A percentile compares a stretch with the other conserved stretches of the same genome.
Evolutionary conservation across 106 monocot genomes (phyloP).

Genomic region (Narthecium ossifragum): DNA sequence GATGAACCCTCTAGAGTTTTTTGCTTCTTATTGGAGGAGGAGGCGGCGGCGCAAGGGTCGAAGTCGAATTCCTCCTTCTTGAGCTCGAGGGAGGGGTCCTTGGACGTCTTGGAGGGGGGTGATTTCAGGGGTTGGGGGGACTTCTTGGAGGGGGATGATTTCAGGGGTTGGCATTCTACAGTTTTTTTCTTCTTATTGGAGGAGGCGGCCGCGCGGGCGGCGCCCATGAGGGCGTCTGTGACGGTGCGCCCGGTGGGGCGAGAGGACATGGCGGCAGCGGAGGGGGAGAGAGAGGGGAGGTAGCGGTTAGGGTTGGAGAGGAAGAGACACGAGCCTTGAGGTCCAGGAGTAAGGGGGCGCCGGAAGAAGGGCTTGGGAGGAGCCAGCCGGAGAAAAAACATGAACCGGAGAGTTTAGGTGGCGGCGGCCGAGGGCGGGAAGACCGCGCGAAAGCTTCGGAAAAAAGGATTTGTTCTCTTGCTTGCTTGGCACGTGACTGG

Average conservation of each 20-base stretch:
- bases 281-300: conserved; percentile 5
- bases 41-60: not conserved
- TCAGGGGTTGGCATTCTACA: too few relatives aligned
- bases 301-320: not conserved
- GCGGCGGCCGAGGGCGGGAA: not conserved
- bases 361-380: not conserved
- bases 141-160: not conserved
- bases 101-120: not conserved
- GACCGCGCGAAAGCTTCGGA: too few relatives aligned
- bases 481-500: too few relatives aligned
- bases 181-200: too few relatives aligned
- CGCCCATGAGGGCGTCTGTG: conserved; percentile 77
- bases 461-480: too few relatives aligned
- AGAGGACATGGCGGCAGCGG: conserved; percentile 24
- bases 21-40: conserved; percentile 26
- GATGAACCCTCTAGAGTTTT: conserved; percentile 20
- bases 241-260: conserved; percentile 59
- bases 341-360: conserved; percentile 3
- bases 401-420: not conserved
- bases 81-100: not conserved
- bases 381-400: not conserved
- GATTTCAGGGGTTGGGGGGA: conserved; percentile 13
- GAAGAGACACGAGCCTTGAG: not conserved
- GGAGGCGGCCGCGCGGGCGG: conserved; percentile 71
- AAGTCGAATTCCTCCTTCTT: too few relatives aligned